Conservation (phyloP, 2,329 filamentous ascomycete species). For the Neonectria punicea region DNA sequence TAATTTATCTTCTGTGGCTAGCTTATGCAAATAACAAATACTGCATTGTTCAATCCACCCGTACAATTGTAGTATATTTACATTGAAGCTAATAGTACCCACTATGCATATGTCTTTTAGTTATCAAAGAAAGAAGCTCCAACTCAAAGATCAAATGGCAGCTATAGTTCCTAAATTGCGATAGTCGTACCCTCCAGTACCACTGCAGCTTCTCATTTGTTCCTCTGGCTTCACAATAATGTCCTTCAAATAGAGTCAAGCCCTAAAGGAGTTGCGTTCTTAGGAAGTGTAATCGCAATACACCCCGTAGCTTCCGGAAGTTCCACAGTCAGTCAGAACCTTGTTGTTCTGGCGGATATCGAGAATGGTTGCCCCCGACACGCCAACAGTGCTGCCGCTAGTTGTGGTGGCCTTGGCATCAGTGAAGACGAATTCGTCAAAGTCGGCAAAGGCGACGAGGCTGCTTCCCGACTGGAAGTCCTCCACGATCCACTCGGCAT, state of each 20-base stretch:
- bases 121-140: no score
- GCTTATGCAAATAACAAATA: no score
- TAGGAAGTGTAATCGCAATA: background rate
- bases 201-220: no score
- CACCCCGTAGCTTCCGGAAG: background rate
- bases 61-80: no score
- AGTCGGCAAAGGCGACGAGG: slow-evolving; percentile 19
- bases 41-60: no score
- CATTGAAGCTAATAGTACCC: no score
- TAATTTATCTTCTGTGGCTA: no score
- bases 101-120: no score
- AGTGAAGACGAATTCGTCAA: slow-evolving; percentile 13
- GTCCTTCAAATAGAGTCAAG: background rate
- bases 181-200: no score
- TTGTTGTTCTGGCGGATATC: slow-evolving; percentile 16
- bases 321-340: slow-evolving; percentile 9
- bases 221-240: no score
- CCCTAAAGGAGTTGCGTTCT: background rate
- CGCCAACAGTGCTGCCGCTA: slow-evolving; percentile 10
- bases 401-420: background rate
- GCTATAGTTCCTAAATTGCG: no score
- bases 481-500: slow-evolving; percentile 21
- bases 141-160: no score
- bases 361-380: slow-evolving; percentile 12
- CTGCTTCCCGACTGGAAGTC: slow-evolving; percentile 6